Conservation (phyloP, 306 rosid genomes). For the Rosa chinensis region DNA sequence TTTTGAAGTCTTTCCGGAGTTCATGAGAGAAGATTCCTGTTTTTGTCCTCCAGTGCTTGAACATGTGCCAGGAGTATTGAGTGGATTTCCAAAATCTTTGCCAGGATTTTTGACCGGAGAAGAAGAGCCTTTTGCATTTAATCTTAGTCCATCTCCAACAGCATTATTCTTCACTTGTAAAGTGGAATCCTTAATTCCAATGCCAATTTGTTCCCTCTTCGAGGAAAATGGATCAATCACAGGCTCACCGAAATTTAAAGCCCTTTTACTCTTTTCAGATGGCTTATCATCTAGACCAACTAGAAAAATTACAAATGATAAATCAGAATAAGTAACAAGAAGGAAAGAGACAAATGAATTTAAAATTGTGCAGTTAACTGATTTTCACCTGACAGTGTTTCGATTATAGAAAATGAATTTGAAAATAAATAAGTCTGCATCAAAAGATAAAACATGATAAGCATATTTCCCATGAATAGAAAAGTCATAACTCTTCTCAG, state of each 20-base stretch:
- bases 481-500: neutral
- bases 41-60: constrained; percentile 45
- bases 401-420: constrained; percentile 86
- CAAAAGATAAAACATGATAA: constrained; percentile 22
- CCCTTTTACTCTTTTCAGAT: constrained; percentile 57
- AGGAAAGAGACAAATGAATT: constrained; percentile 13
- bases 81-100: constrained; percentile 35
- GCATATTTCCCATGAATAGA: neutral
- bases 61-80: constrained; percentile 40
- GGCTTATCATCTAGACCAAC: constrained; percentile 65
- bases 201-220: constrained; percentile 43
- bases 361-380: constrained; percentile 33
- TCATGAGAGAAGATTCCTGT: constrained; percentile 39
- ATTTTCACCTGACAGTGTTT: constrained; percentile 85
- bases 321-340: constrained; percentile 14
- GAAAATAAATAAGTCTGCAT: constrained; percentile 90
- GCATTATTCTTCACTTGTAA: constrained; percentile 49
- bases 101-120: constrained; percentile 40
- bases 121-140: constrained; percentile 56
- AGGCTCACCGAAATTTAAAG: constrained; percentile 45
- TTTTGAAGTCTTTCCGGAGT: constrained; percentile 43
- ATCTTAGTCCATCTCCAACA: constrained; percentile 46
- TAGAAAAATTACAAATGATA: constrained; percentile 35
- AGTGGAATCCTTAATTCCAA: constrained; percentile 58
- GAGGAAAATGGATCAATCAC: constrained; percentile 34